These are phyloP conservation scores for Candida jianshihensis DNA, from an alignment of 805 yeast species.

Conservation along the genomic window DNA sequence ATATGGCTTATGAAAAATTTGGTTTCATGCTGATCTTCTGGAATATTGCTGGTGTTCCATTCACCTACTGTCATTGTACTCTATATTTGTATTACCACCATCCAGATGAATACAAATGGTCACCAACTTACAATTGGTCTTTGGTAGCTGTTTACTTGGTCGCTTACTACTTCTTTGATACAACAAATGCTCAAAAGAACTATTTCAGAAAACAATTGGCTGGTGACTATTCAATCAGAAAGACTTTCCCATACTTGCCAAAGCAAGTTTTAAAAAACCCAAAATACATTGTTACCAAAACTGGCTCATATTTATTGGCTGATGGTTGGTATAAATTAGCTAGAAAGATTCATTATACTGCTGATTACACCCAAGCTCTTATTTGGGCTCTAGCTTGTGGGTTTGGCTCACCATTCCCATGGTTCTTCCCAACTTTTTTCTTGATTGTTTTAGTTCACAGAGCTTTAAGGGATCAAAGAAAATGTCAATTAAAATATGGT, in stretches of 20 bases:
- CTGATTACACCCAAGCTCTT: constrained; percentile 81
- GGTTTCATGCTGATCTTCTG: constrained; percentile 99
- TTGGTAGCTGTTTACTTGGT: constrained; percentile 50
- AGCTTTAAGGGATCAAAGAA: constrained; percentile 78
- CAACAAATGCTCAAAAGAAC: constrained; percentile 92
- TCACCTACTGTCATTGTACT: constrained; percentile 93
- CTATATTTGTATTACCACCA: constrained; percentile 76
- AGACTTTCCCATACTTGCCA: constrained; percentile 91
- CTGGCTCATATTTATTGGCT: constrained; percentile 77
- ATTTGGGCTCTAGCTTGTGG: constrained; percentile 95
- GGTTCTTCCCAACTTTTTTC: constrained; percentile 94
- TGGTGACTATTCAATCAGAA: constrained; percentile 72
- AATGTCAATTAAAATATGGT: constrained; percentile 85
- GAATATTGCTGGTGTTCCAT: constrained; percentile 99
- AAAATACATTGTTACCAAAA: constrained; percentile 71
- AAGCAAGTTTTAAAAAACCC: constrained; percentile 79
- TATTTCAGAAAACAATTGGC: constrained; percentile 77
- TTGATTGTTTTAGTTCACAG: constrained; percentile 82
- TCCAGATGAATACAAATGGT: constrained; percentile 77
- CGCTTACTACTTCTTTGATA: constrained; percentile 91
- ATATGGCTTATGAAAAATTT: constrained; percentile 97
- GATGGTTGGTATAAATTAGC: constrained; percentile 96
- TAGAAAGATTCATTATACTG: constrained; percentile 91
- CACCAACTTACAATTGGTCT: constrained; percentile 48
- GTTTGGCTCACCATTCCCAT: constrained; percentile 79